Conservation (phyloP, 306 rosid species). For the Prunus mira region DNA sequence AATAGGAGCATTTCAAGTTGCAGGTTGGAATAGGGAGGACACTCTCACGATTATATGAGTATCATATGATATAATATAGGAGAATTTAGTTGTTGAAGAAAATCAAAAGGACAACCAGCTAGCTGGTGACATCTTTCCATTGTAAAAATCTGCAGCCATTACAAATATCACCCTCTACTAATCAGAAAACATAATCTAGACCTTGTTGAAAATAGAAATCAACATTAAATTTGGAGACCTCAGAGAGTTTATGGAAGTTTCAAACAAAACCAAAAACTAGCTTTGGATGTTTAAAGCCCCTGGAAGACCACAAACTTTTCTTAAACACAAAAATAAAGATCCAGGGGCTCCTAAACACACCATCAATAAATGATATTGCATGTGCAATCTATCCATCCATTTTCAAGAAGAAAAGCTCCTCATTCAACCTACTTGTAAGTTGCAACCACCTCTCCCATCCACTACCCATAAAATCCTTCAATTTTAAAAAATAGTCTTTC, state of each 20-base stretch:
- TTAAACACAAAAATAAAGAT: background rate
- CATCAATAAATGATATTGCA: background rate
- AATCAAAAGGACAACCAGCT: background rate
- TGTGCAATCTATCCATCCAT: background rate
- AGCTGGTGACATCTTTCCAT: background rate
- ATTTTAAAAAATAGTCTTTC: background rate
- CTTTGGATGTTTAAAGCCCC: background rate
- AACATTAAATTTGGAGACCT: no score
- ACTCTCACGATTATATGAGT: background rate
- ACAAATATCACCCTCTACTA: background rate
- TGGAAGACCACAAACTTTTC: background rate
- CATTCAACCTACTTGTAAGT: background rate
- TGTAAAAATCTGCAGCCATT: background rate
- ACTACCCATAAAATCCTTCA: background rate
- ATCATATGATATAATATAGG: background rate
- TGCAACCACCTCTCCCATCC: background rate
- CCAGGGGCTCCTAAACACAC: background rate
- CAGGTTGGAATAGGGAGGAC: background rate
- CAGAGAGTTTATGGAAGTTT: background rate
- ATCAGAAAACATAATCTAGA: background rate
- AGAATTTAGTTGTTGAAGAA: background rate
- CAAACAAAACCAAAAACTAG: background rate
- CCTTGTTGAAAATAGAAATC: background rate
- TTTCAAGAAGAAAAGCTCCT: background rate
- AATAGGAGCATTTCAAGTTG: background rate